Base-by-base conservation (phyloP, 169 alveolate genomes). In the Toxoplasma gondii region DNA sequence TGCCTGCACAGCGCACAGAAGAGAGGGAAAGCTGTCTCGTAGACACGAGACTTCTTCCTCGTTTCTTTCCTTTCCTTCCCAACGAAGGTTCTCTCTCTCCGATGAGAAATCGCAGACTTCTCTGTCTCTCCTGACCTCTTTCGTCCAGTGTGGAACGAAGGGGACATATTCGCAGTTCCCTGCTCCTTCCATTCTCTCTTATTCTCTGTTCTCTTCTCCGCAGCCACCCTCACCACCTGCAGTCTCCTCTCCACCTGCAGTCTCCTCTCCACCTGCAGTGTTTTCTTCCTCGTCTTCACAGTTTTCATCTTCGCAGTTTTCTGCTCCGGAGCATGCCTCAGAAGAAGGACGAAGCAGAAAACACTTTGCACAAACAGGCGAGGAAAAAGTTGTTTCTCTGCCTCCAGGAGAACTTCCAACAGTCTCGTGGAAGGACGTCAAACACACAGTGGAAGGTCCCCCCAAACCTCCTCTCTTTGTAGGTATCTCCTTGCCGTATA, bases 381-480 rank as follows among this genome's bases (percentile, higher is more conserved):
- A 36, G 4, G 90, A 82, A 49, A 22, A 82, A 31, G 36, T 82
- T 22, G 67, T 82, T 22, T 22, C n/a, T 43, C 41, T 44, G 17
- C 90, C 90, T 0, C 69, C 90, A 0, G 53, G 41, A 12, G 90
- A 41, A 12, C 90, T 82, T 16, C 67, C 90, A 38, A 12, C 54
- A 9, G 41, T 82, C 10, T 82, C 90, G 41, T 82, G 90, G 90
- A 29, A 44, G 19, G 90, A 82, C 36, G 41, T 82, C 22, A 24
- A 29, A 27, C 4, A 44, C n/a, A 22, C 44, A 1, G 67, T 82
- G 31, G 90, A 43, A 38, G 90, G 90, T 41, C 90, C 90, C 41
- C 90, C 69, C 43, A 82, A 82, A 24, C 69, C 90, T 2, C 90
- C 90, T 38, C 90, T 82, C 19, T 19, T 82, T 39, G 90, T 82